A percentile compares a stretch with the other conserved stretches of the same genome.
Evolutionary conservation across 2,329 filamentous ascomycete genomes (phyloP).

Genomic region (Polytolypa hystricis): DNA sequence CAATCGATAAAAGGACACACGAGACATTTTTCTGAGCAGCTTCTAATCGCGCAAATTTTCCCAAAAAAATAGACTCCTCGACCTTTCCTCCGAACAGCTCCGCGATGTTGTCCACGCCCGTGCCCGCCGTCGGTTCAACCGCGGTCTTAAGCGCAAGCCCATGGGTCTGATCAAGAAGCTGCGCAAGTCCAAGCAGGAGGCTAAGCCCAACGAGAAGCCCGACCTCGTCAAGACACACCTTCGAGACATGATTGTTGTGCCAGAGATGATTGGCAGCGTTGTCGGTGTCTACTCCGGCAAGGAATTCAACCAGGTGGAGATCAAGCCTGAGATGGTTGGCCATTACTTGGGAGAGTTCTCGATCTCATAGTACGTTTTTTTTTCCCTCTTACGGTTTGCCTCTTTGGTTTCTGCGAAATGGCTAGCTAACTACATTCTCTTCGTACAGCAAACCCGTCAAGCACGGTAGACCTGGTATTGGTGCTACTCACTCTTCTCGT

Average conservation of each 20-base stretch:
- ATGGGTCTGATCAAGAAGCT: conserved; percentile 99
- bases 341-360: conserved; percentile 99
- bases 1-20: conserved; percentile 18
- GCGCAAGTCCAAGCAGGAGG: conserved; percentile 98
- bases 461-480: conserved; percentile 99
- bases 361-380: conserved; percentile 88
- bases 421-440: conserved; percentile 24
- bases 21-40: conserved; percentile 17
- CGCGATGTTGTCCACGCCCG: conserved; percentile 99
- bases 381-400: neutral
- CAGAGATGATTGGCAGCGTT: conserved; percentile 98
- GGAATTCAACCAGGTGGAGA: conserved; percentile 99
- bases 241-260: conserved; percentile 99
- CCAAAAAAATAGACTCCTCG: conserved; percentile 65
- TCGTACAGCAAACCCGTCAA: conserved; percentile 87
- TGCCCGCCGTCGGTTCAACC: conserved; percentile 98
- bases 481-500: conserved; percentile 99
- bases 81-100: conserved; percentile 96
- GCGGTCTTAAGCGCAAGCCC: conserved; percentile 98
- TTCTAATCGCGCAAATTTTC: conserved; percentile 10
- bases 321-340: conserved; percentile 99
- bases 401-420: neutral
- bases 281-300: conserved; percentile 99
- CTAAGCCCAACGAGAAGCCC: conserved; percentile 99
- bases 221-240: conserved; percentile 99